Base-by-base conservation (phyloP, 352 stramenopile species). In the Elongisporangium prolatum region DNA sequence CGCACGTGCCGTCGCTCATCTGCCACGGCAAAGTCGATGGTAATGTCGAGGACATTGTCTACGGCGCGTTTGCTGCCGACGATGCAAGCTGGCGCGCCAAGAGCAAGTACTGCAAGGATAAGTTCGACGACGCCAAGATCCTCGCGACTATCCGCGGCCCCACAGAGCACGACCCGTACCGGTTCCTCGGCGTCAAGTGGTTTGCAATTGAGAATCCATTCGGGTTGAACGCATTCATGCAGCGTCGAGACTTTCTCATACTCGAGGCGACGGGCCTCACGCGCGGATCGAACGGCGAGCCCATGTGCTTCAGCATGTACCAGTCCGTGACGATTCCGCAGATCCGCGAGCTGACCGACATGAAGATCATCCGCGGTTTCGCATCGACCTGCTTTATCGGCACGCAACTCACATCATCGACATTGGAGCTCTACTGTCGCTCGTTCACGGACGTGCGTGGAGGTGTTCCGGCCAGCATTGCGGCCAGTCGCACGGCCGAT, bases 171-270 rank as follows among this genome's bases (percentile, higher is more conserved):
- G 68, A 85, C 56, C 77, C 74, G 22, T 80, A 72, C 61, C 66
- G 63, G 14, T 88, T 80, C 57, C 57, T 84, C 11, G 71, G 63
- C 9, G 50, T 85, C 59, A 88, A 85, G 54, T 88, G 77, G 77
- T 80, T 84, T 59, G 74, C 71, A 0, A 83, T 79, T 53, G 75
- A 85, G 48, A 54, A 75, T 11, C 70, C 77, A 17, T 64, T 54
- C 7, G 50, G 75, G 28, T 56, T 84, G 2, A 71, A 62, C 11
- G 69, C 64, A 2, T 74, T 85, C 48, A 65, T 81, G 37, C 65
- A 78, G 34, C 73, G 67, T 9, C 71, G 77, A 18, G 75, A 87
- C 50, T 80, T 84, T 37, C 56, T 86, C 17, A 67, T 86, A 38
- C 50, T 84, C 25, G 75, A 88, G 44, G 71, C 65, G 1, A 77